Conservation (phyloP, 2,329 filamentous ascomycete species). For the Pestalotiopsis sp. region DNA sequence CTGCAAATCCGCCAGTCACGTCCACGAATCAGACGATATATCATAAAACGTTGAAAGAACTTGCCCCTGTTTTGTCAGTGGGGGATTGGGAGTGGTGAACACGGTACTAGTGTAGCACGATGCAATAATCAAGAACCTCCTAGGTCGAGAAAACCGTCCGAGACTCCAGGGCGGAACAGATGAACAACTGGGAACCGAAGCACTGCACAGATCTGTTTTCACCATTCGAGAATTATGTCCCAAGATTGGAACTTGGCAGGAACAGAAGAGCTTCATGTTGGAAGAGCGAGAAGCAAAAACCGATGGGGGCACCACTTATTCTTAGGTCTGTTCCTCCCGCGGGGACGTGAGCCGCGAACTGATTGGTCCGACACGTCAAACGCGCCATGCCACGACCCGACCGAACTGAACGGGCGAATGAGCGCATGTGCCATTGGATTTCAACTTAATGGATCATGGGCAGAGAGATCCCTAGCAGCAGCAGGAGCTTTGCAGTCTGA, state of each 20-base stretch:
- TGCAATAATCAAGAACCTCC: too few relatives aligned
- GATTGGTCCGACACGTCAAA: conserved; percentile 4
- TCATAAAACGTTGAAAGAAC: background rate
- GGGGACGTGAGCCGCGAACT: background rate
- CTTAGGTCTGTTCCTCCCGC: background rate
- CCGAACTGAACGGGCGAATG: background rate
- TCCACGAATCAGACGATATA: background rate
- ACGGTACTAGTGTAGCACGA: too few relatives aligned
- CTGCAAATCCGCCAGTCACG: background rate
- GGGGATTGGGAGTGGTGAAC: background rate
- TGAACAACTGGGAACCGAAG: too few relatives aligned
- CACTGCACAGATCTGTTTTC: too few relatives aligned
- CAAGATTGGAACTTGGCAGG: too few relatives aligned
- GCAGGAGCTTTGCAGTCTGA: background rate
- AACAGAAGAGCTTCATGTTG: too few relatives aligned
- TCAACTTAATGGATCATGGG: background rate
- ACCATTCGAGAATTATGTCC: too few relatives aligned
- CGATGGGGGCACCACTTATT: background rate
- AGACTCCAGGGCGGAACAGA: too few relatives aligned
- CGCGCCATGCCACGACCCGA: background rate
- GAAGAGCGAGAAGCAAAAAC: background rate
- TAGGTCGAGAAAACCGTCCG: too few relatives aligned
- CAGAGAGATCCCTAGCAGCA: background rate
- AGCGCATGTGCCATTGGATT: background rate
- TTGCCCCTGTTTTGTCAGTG: background rate